Conservation (phyloP, 768 basidiomycete genomes). For the Austroboletus eburneus region DNA sequence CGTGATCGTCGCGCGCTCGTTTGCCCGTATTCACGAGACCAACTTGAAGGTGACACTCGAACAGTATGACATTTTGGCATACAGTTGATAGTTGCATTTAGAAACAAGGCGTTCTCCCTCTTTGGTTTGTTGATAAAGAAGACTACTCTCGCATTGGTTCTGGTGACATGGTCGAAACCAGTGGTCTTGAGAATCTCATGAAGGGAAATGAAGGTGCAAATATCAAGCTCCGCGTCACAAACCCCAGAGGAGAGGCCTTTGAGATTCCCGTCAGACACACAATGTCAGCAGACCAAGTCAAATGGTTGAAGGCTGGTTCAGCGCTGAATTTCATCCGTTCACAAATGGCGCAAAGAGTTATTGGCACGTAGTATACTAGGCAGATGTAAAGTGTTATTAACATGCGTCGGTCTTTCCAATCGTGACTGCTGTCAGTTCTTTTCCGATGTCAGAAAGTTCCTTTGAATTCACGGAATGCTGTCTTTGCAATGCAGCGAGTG, state of each 20-base stretch:
- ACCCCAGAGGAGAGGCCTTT: constrained; percentile 55
- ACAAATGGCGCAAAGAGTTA: constrained; percentile 31
- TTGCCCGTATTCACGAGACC: constrained; percentile 98
- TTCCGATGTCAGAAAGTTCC: constrained; percentile 33
- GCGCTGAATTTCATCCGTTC: constrained; percentile 88
- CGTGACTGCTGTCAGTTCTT: constrained; percentile 16
- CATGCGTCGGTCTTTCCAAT: not conserved
- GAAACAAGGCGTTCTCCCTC: constrained; percentile 97
- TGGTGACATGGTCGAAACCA: constrained; percentile 78
- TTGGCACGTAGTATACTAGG: not conserved
- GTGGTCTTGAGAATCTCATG: constrained; percentile 72
- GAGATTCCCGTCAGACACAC: constrained; percentile 80
- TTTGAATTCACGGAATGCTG: constrained; percentile 21
- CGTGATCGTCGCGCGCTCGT: constrained; percentile 86
- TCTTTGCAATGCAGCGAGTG: constrained; percentile 40
- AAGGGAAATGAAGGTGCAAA: constrained; percentile 38
- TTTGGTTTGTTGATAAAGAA: constrained; percentile 86
- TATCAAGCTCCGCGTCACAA: constrained; percentile 62
- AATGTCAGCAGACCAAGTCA: constrained; percentile 84
- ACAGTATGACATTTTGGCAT: not conserved
- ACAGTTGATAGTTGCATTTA: constrained; percentile 29
- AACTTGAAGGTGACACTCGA: constrained; percentile 72
- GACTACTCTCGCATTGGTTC: constrained; percentile 84
- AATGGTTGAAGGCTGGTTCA: constrained; percentile 85
- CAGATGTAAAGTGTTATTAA: constrained; percentile 1